Base-by-base conservation (phyloP, 2,329 filamentous ascomycete species). In the Nemania serpens region DNA sequence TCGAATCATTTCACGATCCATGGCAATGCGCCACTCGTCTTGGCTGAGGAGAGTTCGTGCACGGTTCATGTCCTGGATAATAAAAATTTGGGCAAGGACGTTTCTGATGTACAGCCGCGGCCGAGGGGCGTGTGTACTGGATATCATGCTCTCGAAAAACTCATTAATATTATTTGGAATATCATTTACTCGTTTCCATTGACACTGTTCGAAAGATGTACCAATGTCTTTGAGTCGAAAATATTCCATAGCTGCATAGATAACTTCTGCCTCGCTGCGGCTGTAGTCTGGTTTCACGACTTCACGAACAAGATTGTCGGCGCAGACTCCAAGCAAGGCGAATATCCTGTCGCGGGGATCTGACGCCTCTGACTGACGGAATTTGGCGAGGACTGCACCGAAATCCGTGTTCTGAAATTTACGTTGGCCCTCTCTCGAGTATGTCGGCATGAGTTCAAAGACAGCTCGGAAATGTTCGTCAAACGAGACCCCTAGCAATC, bases 271-370 rank as follows among this genome's bases (percentile, higher is more conserved):
- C n/a, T 61, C 36, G 15, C 12, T 20, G 5, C 20, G 6, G 2
- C 41, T 43, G 48, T 61, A 61, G 33, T 56, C 33, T 3, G 58
- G 52, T 2, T 15, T 12, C 13, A 61, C 20, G 2, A 5, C 1
- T 36, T 52, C 33, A 22, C 15, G 13, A n/a, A 42, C 9, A 9
- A n/a, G 0, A 17, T 36, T n/a, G 6, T 53, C 58, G 2, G n/a
- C 5, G 10, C 58, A 61, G 11, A 61, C n/a, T n/a, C 58, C 58
- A 46, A 60, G 39, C 15, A 60, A n/a, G 2, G 58, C 58, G 37
- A 55, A 60, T 55, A 60, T 60, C 17, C 22, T 55, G 15, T 60
- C 58, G 17, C 34, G 52, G 13, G 51, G 39, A 5, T 55, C 52
- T 5, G 58, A 51, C 29, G 58, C 51, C 5, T 60, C 39, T 13